These are phyloP conservation scores for Huntiella bhutanensis DNA, from an alignment of 2,329 filamentous ascomycete genomes.

Conservation along the genomic window DNA sequence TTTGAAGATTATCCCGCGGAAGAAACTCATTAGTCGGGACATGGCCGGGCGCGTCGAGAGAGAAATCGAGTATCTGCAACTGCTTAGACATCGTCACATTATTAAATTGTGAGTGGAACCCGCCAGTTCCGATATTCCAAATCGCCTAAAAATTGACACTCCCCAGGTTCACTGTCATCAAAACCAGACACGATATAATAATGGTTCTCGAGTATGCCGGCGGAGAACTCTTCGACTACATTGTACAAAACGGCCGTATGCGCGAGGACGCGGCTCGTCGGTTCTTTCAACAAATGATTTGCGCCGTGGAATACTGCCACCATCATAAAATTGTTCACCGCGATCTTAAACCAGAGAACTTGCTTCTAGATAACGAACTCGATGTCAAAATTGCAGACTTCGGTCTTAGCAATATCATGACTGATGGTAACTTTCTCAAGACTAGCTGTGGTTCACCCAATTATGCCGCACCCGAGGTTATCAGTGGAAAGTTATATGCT, in stretches of 20 bases:
- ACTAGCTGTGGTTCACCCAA: constrained; percentile 97
- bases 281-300: constrained; percentile 98
- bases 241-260: constrained; percentile 84
- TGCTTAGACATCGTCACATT: constrained; percentile 91
- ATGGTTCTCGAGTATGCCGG: constrained; percentile 98
- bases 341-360: constrained; percentile 91
- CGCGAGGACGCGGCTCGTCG: constrained; percentile 81
- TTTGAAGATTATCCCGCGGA: constrained; percentile 90
- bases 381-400: constrained; percentile 99
- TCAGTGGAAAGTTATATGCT: constrained; percentile 91
- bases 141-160: background rate
- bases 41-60: constrained; percentile 96
- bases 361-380: constrained; percentile 82
- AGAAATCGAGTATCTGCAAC: constrained; percentile 93
- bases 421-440: constrained; percentile 95
- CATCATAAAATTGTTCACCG: constrained; percentile 97
- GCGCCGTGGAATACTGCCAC: constrained; percentile 96
- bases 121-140: background rate
- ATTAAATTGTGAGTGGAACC: constrained; percentile 65
- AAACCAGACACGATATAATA: constrained; percentile 82
- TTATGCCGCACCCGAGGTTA: constrained; percentile 94
- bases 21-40: constrained; percentile 88
- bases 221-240: constrained; percentile 93
- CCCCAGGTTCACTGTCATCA: constrained; percentile 80
- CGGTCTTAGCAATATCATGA: constrained; percentile 98